A percentile compares a stretch with the other conserved stretches of the same genome.
These are phyloP conservation scores for Xylaria sp. DNA, from an alignment of 2,329 filamentous ascomycete genomes.

Conservation along the genomic window DNA sequence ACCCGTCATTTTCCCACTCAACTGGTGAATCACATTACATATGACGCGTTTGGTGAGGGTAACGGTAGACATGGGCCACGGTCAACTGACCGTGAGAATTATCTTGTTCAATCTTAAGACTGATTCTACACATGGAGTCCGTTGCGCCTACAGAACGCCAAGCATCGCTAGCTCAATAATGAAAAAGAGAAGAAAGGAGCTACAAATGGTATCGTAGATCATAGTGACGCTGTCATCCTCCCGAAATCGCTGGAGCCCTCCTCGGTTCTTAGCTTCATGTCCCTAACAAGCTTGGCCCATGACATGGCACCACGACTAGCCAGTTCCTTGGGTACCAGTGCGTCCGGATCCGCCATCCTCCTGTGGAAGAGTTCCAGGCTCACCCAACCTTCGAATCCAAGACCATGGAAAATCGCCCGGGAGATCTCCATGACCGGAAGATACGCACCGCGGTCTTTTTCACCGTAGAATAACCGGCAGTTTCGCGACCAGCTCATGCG, in stretches of 20 bases:
- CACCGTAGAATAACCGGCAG: constrained; percentile 76
- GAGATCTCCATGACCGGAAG: constrained; percentile 73
- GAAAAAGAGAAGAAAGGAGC: background rate
- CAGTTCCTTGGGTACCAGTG: constrained; percentile 62
- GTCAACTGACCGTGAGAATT: background rate
- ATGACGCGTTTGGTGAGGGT: background rate
- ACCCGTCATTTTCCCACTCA: background rate
- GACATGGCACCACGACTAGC: constrained; percentile 48
- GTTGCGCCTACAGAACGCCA: constrained; percentile 22
- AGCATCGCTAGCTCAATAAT: constrained; percentile 1
- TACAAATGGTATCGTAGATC: constrained; percentile 33
- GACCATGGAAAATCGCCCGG: constrained; percentile 68
- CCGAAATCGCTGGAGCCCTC: constrained; percentile 18
- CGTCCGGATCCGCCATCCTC: constrained; percentile 64
- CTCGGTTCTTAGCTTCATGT: constrained; percentile 46
- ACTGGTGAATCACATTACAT: background rate
- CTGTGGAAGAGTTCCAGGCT: constrained; percentile 77
- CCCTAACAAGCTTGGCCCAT: constrained; percentile 48
- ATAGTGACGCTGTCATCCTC: constrained; percentile 43
- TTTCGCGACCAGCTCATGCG: constrained; percentile 85
- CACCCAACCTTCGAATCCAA: constrained; percentile 76
- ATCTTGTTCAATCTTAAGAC: background rate
- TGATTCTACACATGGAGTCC: constrained; percentile 8
- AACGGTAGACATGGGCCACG: background rate
- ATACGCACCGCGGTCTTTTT: constrained; percentile 72